Conservation (phyloP, 2,329 filamentous ascomycete species). For the Penicillium polonicum region DNA sequence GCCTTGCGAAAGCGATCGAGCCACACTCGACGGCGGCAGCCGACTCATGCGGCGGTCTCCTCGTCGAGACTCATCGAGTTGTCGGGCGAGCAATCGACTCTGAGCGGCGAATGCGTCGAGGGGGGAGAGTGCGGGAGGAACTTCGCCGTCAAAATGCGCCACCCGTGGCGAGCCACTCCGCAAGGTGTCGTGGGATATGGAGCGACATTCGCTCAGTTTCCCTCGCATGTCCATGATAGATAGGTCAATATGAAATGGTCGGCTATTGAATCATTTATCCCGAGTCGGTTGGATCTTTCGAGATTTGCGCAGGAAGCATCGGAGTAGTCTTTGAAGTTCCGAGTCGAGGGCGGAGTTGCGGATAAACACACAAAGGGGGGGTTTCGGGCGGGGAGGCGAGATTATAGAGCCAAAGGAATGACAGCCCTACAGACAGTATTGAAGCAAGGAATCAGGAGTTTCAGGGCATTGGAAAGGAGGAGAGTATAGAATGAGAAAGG, state of each 20-base stretch:
- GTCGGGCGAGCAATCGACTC: slow-evolving; percentile 79
- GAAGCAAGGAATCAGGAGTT: neutral
- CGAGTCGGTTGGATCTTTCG: slow-evolving; percentile 6
- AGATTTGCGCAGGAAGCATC: slow-evolving; percentile 11
- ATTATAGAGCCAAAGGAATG: slow-evolving; percentile 25
- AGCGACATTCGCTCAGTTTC: slow-evolving; percentile 59
- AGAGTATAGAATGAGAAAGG: slow-evolving; percentile 7
- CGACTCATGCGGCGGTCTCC: slow-evolving; percentile 79
- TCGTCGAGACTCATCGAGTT: slow-evolving; percentile 76
- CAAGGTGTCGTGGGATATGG: slow-evolving; percentile 54
- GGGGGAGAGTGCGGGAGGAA: slow-evolving; percentile 84
- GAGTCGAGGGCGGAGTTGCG: neutral
- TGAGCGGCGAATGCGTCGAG: slow-evolving; percentile 94
- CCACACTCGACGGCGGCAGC: slow-evolving; percentile 76
- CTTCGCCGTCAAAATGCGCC: slow-evolving; percentile 69
- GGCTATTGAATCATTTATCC: slow-evolving; percentile 12
- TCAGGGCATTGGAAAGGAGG: neutral
- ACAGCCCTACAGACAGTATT: slow-evolving; percentile 22
- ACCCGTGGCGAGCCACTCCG: slow-evolving; percentile 69
- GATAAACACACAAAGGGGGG: neutral
- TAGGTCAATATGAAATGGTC: neutral
- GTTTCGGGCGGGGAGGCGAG: slow-evolving; percentile 15
- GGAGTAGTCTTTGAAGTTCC: slow-evolving; percentile 36
- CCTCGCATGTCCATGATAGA: slow-evolving; percentile 56
- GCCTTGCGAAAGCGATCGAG: slow-evolving; percentile 74